Evolutionary conservation across 2,329 filamentous ascomycete species (phyloP).

Genomic region (Aspergillus sojae): DNA sequence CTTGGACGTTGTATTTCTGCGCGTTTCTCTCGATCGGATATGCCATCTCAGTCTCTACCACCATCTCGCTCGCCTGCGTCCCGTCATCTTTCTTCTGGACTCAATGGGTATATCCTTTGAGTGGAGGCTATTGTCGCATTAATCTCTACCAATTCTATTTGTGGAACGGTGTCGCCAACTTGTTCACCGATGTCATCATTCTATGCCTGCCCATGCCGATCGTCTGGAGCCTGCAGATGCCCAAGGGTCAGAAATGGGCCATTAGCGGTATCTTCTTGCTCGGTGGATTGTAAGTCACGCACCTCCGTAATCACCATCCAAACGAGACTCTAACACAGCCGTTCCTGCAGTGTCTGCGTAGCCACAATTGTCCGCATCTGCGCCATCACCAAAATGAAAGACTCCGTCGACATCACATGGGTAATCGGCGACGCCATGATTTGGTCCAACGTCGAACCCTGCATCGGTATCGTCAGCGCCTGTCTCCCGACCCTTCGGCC

Average conservation of each 20-base stretch:
- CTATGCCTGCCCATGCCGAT: slow-evolving; percentile 20
- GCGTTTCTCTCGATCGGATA: slow-evolving; percentile 18
- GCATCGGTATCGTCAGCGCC: slow-evolving; percentile 25
- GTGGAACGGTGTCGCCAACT: slow-evolving; percentile 19
- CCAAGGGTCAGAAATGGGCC: slow-evolving; percentile 11
- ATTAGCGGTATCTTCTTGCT: slow-evolving; percentile 22
- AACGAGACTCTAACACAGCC: not conserved
- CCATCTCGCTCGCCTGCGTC: slow-evolving; percentile 15
- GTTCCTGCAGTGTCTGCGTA: slow-evolving; percentile 19
- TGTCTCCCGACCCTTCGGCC: slow-evolving; percentile 23
- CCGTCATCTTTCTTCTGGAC: slow-evolving; percentile 23
- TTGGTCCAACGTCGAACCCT: slow-evolving; percentile 27
- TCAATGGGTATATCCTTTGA: slow-evolving; percentile 13
- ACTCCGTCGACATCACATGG: slow-evolving; percentile 21
- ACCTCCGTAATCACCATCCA: not conserved
- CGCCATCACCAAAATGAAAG: slow-evolving; percentile 18
- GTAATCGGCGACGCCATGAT: slow-evolving; percentile 23
- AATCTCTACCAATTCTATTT: slow-evolving; percentile 22
- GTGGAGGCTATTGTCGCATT: slow-evolving; percentile 12
- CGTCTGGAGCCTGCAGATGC: slow-evolving; percentile 23
- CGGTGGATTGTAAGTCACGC: slow-evolving; percentile 20
- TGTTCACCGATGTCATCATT: slow-evolving; percentile 22
- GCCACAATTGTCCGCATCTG: slow-evolving; percentile 22
- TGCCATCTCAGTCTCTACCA: slow-evolving; percentile 10
- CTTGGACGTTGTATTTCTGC: slow-evolving; percentile 18